phyloP scores from a whole-genome alignment of 192 early-diverging fungal species.

The Entomortierella lignicola region DNA sequence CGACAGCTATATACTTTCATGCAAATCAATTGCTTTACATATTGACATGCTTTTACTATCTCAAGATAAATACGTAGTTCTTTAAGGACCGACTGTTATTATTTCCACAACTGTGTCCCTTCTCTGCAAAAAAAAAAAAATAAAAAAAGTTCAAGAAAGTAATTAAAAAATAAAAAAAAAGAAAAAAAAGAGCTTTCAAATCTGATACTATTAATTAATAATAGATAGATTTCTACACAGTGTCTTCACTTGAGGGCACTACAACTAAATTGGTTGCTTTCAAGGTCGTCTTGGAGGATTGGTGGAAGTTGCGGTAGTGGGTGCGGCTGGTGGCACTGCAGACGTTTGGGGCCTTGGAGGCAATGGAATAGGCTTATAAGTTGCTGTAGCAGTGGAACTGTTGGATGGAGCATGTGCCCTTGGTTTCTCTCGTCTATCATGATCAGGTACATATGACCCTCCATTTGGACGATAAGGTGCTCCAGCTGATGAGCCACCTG shows the following conservation, averaged over 20 bases:
- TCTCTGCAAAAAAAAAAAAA: background rate
- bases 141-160: background rate
- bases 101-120: no score
- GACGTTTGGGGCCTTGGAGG: conserved; percentile 31
- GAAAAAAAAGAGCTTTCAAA: no score
- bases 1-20: no score
- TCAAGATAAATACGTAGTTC: no score
- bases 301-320: conserved; percentile 1
- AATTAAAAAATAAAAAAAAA: background rate
- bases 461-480: conserved; percentile 14
- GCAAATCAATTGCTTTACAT: no score
- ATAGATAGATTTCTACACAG: no score
- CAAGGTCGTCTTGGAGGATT: conserved; percentile 7
- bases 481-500: conserved; percentile 4
- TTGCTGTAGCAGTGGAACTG: background rate
- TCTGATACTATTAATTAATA: no score
- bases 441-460: conserved; percentile 4
- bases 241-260: background rate
- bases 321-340: conserved; percentile 26
- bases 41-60: no score
- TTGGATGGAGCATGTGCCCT: conserved; percentile 14
- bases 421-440: conserved; percentile 42
- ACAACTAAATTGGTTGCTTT: background rate
- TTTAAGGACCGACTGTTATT: no score
- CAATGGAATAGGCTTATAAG: conserved; percentile 43